phyloP scores from a whole-genome alignment of 345 rosid genomes.

The Draba incana region DNA sequence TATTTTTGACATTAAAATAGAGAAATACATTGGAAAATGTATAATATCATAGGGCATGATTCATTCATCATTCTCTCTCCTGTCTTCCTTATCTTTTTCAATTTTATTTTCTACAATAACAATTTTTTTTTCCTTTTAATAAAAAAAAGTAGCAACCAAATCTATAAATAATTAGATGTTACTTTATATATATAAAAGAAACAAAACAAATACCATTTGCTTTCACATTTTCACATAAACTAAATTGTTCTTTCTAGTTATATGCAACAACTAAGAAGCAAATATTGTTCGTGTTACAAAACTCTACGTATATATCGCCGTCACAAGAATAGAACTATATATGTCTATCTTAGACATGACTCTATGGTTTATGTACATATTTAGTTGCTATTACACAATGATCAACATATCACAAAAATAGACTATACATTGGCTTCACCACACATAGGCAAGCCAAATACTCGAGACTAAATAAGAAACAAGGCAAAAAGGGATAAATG shows the following conservation, averaged over 20 bases:
- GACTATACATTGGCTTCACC: slow-evolving; percentile 35
- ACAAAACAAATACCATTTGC: no score
- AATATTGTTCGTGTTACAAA: not conserved
- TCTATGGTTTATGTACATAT: slow-evolving; percentile 38
- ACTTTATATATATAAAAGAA: no score
- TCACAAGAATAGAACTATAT: slow-evolving; percentile 6
- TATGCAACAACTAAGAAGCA: not conserved
- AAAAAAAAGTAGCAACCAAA: no score
- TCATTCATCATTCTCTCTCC: no score
- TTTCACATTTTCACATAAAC: no score
- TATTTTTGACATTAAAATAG: no score
- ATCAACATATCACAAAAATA: slow-evolving; percentile 21
- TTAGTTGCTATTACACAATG: slow-evolving; percentile 20
- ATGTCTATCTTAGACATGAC: slow-evolving; percentile 25
- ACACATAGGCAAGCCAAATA: slow-evolving; percentile 25
- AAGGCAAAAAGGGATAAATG: not conserved
- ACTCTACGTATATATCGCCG: not conserved
- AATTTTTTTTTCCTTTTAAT: no score
- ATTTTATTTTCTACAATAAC: no score
- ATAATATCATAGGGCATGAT: no score
- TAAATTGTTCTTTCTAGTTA: not conserved
- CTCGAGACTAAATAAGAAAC: slow-evolving; percentile 7
- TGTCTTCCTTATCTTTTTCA: no score
- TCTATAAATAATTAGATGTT: no score
- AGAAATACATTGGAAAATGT: no score